A percentile compares a stretch with the other conserved stretches of the same genome.
phyloP scores from a whole-genome alignment of 257 asterid genomes.

The Fraxinus quadrangulata region DNA sequence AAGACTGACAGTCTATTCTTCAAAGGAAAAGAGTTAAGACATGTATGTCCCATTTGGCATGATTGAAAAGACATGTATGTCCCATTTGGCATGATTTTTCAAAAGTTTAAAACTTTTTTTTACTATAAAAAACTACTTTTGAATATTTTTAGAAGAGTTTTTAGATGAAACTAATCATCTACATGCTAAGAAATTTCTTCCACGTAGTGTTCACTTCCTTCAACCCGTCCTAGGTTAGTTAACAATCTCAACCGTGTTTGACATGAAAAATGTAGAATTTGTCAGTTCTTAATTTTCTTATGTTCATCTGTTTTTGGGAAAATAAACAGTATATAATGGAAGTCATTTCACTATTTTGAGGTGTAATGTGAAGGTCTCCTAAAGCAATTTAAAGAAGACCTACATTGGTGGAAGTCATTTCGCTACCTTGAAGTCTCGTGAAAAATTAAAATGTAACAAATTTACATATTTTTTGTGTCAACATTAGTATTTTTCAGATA shows the following conservation, averaged over 20 bases:
- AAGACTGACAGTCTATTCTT: no score
- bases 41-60: no score
- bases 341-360: background rate
- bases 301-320: background rate
- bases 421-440: background rate
- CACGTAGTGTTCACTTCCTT: background rate
- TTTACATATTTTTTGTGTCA: background rate
- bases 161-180: no score
- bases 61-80: no score
- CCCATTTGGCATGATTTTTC: no score
- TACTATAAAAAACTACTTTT: no score
- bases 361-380: background rate
- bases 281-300: background rate
- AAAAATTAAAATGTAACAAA: background rate
- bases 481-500: no score
- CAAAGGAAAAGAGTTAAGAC: no score
- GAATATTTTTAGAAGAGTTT: no score
- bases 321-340: background rate
- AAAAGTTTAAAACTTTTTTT: no score
- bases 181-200: slow-evolving; percentile 10
- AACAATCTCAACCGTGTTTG: background rate
- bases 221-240: background rate
- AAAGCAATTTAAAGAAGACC: background rate
- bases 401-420: background rate
- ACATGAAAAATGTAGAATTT: background rate